These are phyloP conservation scores for Neurospora terricola DNA, from an alignment of 495 filamentous ascomycete genomes.

Conservation along the genomic window DNA sequence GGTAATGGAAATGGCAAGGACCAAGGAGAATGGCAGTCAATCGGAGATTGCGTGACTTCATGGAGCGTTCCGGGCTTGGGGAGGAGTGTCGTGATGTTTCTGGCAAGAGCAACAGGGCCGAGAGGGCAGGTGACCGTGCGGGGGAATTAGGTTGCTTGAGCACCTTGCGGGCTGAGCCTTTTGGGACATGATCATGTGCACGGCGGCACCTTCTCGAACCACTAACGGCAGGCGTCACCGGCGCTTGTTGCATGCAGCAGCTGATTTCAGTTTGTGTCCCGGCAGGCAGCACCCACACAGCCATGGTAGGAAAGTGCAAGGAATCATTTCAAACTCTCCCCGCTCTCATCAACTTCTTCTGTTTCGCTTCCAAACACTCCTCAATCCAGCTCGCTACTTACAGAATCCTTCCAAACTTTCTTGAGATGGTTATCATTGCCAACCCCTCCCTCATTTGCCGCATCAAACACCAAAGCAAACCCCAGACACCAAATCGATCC, in stretches of 20 bases:
- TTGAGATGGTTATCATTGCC: not conserved
- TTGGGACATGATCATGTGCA: not conserved
- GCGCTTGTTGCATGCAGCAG: not conserved
- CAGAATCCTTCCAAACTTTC: not conserved
- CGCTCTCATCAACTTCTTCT: not conserved
- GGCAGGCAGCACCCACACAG: not conserved
- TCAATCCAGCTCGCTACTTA: not conserved
- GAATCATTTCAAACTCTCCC: not conserved
- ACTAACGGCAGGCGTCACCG: not conserved
- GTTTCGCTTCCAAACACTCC: not conserved
- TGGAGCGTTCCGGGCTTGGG: not conserved
- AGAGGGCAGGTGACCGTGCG: not conserved
- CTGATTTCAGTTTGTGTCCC: not conserved
- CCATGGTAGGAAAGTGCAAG: not conserved
- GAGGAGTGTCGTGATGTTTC: not conserved
- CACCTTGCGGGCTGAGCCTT: not conserved
- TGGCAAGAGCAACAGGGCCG: not conserved
- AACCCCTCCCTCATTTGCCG: not conserved
- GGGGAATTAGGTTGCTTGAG: not conserved
- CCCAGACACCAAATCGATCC: not conserved
- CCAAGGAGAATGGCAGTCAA: not conserved
- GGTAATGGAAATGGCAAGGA: not conserved
- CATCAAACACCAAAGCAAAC: not conserved
- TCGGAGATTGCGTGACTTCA: not conserved
- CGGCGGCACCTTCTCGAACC: not conserved